Base-by-base conservation (phyloP, 192 early-diverging fungal genomes). In the Entomortierella lignicola region DNA sequence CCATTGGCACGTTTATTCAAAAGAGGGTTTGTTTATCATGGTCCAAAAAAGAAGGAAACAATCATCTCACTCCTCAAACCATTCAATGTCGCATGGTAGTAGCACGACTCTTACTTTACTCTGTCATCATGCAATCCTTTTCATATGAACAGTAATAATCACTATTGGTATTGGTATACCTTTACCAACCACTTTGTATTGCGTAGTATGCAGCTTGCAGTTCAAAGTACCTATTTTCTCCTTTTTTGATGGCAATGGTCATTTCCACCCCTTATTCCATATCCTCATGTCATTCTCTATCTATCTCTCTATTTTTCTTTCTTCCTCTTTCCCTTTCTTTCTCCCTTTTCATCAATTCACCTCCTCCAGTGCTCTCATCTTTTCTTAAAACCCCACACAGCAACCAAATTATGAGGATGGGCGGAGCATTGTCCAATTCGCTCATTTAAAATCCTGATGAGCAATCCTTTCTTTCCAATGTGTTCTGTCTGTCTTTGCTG, bases 1-100 rank as follows among this genome's bases (percentile, higher is more conserved):
- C 25, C 60, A 71, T 63, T 71, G 69, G 60, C 54, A 63, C 54
- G 69, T 63, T 56, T 62, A 57, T 44, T 55, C 2, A 2, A 10
- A 21, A 57, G 27, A 39, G 55, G 55, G 54, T 58, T 57, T 26
- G 26, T 41, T 17, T 4, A 6, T 37, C 27, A 13, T 50, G 37
- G 27, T 25, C 26, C 4, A 18, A 32, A 65, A 23, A 8, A 42
- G 37, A 61, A 25, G 26, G 15, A 37, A 39, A 39, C 12, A 41
- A 8, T 39, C 37, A 39, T 59, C 8, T 26, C n/a, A n/a, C n/a
- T n/a, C n/a, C n/a, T n/a, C n/a, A n/a, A n/a, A n/a, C n/a, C n/a
- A n/a, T 12, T 26, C 2, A 23, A 11, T 42, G 39, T 44, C 21
- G 23, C 60, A n/a, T 42, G 20, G 61, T 20, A 32, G 29, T n/a